Evolutionary conservation across 2,329 filamentous ascomycete species (phyloP), one percentile per base, ranked within the genome.

Genomic region (Calcarisporium arbuscula): DNA sequence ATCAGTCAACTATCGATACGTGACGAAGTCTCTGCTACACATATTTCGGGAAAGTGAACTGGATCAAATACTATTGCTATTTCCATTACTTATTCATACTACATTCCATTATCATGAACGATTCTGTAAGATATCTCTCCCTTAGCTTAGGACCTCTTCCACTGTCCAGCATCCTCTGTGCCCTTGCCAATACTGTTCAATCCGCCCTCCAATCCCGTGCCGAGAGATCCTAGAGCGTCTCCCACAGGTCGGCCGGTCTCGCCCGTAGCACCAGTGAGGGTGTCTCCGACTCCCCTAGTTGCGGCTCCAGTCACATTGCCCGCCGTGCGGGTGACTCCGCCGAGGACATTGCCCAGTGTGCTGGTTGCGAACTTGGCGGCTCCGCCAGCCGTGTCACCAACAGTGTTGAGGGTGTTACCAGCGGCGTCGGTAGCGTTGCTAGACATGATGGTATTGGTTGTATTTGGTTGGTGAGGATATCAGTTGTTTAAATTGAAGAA

Each of bases 141-240:
- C n/a, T 28, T 15, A 28, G 5, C n/a, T 46, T 43, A 51, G 41
- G 52, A 42, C 39, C 56, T 62, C 58, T 70, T 72, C 72, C 72
- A 76, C 50, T 77, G 56, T 4, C 75, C 74, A 9, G 74, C 74
- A 47, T 76, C 60, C 56, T 78, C 73, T 6, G 72, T 66, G 0
- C 74, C 72, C 54, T 71, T 65, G 11, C 68, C 66, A 3, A 77
- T 61, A 30, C 55, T 58, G 28, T 61, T 58, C 23, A 64, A 53
- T 2, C 71, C 76, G 28, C 63, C 60, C 56, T 77, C 64, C 3
- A 80, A 44, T 1, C 74, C 74, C 2, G 62, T 67, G 6, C 72
- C 72, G 7, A 74, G 48, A 43, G 65, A 71, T 7, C 65, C 62
- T 10, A 80, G 36, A 3, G 65, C 73, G 45, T 80, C 69, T 7